phyloP scores from a whole-genome alignment of 2,329 filamentous ascomycete genomes.

The Penicillium griseofulvum region DNA sequence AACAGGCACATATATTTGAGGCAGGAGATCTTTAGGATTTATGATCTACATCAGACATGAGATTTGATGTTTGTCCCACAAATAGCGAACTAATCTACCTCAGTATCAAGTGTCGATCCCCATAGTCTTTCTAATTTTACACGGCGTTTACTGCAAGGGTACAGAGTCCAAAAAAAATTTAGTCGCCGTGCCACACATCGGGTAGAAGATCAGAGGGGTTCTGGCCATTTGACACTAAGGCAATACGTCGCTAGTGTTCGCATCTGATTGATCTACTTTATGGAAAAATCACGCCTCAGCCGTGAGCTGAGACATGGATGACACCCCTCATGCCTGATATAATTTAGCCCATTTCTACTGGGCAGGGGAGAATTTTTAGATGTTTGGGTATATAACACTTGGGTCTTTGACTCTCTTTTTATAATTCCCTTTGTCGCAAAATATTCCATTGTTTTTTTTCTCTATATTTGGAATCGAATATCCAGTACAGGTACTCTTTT shows the following conservation, averaged over 20 bases:
- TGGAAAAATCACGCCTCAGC: conserved; percentile 12
- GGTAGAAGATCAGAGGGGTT: neutral
- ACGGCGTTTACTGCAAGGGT: neutral
- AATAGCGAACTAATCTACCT: neutral
- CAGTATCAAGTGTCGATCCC: neutral
- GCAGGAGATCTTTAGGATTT: no score
- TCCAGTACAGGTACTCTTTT: neutral
- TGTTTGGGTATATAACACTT: conserved; percentile 10
- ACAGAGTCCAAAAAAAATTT: neutral
- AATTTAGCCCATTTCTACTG: conserved; percentile 2
- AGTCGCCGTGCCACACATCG: conserved; percentile 3
- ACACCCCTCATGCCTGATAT: conserved; percentile 12
- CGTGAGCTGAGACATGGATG: conserved; percentile 18
- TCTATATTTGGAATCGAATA: conserved; percentile 1
- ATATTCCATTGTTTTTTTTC: conserved; percentile 4
- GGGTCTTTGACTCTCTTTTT: neutral
- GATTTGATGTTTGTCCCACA: neutral
- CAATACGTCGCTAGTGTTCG: conserved; percentile 10
- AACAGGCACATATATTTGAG: no score
- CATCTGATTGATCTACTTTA: conserved; percentile 22
- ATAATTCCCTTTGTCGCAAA: conserved; percentile 2
- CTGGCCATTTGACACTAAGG: conserved; percentile 11
- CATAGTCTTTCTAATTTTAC: neutral
- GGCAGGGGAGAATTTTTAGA: conserved; percentile 11
- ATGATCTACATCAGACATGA: no score